These are phyloP conservation scores for Pichia sp. DNA, from an alignment of 1,139 yeast genomes.

Conservation along the genomic window DNA sequence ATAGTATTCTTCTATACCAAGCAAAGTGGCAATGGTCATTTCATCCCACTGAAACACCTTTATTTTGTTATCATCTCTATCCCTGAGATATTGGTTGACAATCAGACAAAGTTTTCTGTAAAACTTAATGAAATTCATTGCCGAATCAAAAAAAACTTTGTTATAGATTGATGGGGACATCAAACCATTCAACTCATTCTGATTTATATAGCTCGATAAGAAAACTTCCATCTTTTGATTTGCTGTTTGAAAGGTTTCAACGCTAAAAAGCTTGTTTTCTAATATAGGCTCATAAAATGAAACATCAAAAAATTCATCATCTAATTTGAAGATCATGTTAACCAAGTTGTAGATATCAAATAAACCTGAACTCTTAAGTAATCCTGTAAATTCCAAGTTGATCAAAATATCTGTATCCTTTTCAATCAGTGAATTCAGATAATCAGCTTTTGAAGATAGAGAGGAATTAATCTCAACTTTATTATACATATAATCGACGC, in stretches of 20 bases:
- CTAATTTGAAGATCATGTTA: conserved; percentile 67
- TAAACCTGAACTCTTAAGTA: conserved; percentile 49
- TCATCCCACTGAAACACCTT: conserved; percentile 49
- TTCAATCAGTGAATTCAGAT: conserved; percentile 38
- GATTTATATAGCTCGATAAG: conserved; percentile 60
- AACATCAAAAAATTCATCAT: conserved; percentile 47
- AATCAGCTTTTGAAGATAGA: conserved; percentile 29
- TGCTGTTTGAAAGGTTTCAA: conserved; percentile 39
- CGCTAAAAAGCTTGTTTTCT: conserved; percentile 57
- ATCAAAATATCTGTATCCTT: conserved; percentile 37
- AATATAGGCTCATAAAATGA: conserved; percentile 58
- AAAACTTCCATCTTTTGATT: conserved; percentile 45
- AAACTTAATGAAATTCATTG: conserved; percentile 47
- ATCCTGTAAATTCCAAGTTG: conserved; percentile 28
- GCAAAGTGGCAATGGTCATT: conserved; percentile 56
- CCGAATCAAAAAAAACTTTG: conserved; percentile 48
- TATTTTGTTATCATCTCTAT: conserved; percentile 21
- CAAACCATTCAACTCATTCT: conserved; percentile 49
- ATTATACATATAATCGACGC: conserved; percentile 54
- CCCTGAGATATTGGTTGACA: conserved; percentile 38
- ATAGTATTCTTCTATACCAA: conserved; percentile 50
- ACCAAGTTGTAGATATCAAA: conserved; percentile 56
- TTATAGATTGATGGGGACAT: conserved; percentile 61
- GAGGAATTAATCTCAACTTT: conserved; percentile 48
- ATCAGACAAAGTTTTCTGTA: conserved; percentile 46